A percentile compares a stretch with the other conserved stretches of the same genome.
Conservation (phyloP, 2,329 filamentous ascomycete genomes). For the Leptographium radiaticola region DNA sequence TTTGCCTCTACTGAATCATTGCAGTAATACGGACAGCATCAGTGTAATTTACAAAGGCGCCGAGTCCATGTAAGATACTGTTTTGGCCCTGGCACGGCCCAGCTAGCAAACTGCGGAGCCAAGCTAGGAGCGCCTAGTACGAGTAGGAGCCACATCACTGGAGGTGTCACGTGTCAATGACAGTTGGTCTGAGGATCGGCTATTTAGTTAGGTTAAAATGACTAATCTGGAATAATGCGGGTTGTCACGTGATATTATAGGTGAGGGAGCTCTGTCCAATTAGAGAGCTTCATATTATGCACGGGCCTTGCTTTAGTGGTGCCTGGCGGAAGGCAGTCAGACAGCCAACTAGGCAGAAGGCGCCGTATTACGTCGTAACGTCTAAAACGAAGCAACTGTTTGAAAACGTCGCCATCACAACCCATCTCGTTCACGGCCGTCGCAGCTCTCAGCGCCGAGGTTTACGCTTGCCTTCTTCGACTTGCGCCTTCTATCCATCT, state of each 20-base stretch:
- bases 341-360: background rate
- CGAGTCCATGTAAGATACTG: no score
- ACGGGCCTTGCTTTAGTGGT: background rate
- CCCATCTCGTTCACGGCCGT: background rate
- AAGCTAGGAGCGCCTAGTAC: no score
- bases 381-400: background rate
- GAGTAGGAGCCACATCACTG: no score
- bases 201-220: no score
- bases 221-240: background rate
- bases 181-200: no score
- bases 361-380: background rate
- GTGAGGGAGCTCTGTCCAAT: constrained; percentile 7
- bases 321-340: background rate
- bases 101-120: no score
- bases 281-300: constrained; percentile 4
- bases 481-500: background rate
- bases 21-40: no score
- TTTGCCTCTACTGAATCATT: no score
- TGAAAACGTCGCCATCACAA: constrained; percentile 1
- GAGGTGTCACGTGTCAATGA: background rate
- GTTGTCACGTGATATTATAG: background rate
- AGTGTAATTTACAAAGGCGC: no score
- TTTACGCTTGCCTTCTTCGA: background rate
- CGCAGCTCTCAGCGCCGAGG: no score
- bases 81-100: no score